Evolutionary conservation across 345 rosid species (phyloP), one percentile per base, ranked within the genome.

Genomic region (Populus davidiana): DNA sequence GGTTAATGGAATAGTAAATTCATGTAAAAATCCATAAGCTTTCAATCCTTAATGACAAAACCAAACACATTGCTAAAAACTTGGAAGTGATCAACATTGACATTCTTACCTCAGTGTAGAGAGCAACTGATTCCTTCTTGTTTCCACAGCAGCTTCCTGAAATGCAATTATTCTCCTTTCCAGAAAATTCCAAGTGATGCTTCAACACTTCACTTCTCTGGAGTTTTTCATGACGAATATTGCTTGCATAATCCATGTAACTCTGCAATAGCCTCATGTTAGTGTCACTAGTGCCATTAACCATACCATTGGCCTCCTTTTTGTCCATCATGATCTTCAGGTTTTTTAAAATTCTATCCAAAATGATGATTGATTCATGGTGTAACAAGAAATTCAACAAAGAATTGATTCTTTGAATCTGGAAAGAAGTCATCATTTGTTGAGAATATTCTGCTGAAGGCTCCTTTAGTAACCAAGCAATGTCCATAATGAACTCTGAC

Each of bases 401-500:
- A 43, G 82, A 82, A 83, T 78, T 86, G 74, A 87, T 83, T 84
- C 94, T 88, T 82, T 86, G 89, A 70, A 93, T 91, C 87, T 90
- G 93, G 62, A 86, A 85, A 62, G 88, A 83, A 71, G 88, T 72
- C 70, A 85, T 71, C 9, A 44, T 71, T 77, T 67, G 78, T 77
- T 85, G 86, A 72, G 84, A 74, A 79, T 75, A 82, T 77, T 92
- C 97, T 67, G 81, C 72, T 44, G 83, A 76, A 39, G 97, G 97
- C 76, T 83, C 88, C 85, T 84, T 90, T 67, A 93, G 86, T 67
- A 93, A 81, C 99, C 99, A 96, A 33, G 94, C 98, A 70, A 93
- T 86, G 85, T 93, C 99, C 80, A 88, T 77, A 43, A 92, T 39
- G 76, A 96, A 83, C 54, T 94, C 98, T 35, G 93, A 86, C 72